Evolutionary conservation across 345 rosid species (phyloP).

Genomic region (Citrus australasica): DNA sequence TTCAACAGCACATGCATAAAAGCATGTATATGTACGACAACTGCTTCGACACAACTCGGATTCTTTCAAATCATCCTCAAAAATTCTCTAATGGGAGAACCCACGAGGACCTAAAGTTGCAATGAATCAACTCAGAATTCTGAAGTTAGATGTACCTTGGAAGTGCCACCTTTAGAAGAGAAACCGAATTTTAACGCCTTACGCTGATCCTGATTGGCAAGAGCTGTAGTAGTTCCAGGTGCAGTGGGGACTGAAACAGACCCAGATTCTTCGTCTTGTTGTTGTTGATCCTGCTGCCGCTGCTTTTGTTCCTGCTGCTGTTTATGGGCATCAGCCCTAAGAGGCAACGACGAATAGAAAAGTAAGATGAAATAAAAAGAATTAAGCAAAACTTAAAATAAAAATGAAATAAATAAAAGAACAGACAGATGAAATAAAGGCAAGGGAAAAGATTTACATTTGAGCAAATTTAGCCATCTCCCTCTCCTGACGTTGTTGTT

Average conservation of each 20-base stretch:
- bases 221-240: constrained; percentile 34
- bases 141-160: constrained; percentile 52
- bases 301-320: constrained; percentile 56
- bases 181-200: constrained; percentile 85
- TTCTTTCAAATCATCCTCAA: neutral
- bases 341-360: neutral
- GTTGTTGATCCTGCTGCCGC: constrained; percentile 50
- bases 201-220: constrained; percentile 77
- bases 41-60: neutral
- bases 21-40: neutral
- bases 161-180: constrained; percentile 58
- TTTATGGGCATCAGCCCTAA: constrained; percentile 86
- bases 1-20: too few species aligned
- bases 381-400: neutral
- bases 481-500: constrained; percentile 82
- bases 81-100: neutral
- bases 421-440: neutral
- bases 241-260: constrained; percentile 32
- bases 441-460: constrained; percentile 26
- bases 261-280: constrained; percentile 42
- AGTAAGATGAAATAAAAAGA: neutral
- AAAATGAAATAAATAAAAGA: neutral
- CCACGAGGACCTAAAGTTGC: neutral
- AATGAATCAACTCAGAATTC: neutral
- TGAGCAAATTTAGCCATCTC: constrained; percentile 83